These are phyloP conservation scores for Coniochaeta prunicola DNA, from an alignment of 2,329 filamentous ascomycete species.

Conservation along the genomic window DNA sequence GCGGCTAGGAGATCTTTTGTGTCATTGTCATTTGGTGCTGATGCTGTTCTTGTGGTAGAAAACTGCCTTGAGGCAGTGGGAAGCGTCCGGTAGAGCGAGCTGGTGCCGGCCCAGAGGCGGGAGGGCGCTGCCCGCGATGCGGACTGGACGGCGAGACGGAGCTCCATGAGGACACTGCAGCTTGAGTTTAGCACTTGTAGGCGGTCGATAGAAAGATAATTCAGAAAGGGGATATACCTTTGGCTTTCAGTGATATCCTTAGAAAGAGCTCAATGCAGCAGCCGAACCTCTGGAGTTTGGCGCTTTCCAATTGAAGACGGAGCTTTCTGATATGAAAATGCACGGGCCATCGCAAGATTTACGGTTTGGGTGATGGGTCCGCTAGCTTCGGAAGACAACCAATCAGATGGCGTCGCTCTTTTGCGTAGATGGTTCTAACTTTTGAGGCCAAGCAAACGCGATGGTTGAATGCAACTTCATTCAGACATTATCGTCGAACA, in stretches of 20 bases:
- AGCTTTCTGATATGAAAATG: not conserved
- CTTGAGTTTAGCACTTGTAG: not conserved
- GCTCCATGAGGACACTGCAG: slow-evolving; percentile 12
- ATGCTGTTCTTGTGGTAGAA: not conserved
- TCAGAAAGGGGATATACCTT: too few relatives aligned
- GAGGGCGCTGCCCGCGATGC: slow-evolving; percentile 9
- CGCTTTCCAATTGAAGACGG: not conserved
- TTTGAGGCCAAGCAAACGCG: not conserved
- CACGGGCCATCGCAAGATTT: not conserved
- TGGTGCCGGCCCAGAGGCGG: not conserved
- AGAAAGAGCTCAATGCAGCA: not conserved
- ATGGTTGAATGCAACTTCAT: not conserved
- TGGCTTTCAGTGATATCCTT: not conserved
- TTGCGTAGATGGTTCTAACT: not conserved
- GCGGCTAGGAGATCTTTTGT: slow-evolving; percentile 16
- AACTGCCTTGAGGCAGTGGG: not conserved
- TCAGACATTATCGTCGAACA: not conserved
- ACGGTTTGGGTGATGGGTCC: not conserved
- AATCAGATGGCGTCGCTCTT: not conserved
- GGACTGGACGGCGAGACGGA: slow-evolving; percentile 13
- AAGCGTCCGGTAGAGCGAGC: not conserved
- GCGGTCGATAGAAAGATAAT: not conserved
- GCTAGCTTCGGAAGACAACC: not conserved
- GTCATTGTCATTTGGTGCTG: not conserved
- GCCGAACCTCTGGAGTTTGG: not conserved